A percentile compares a stretch with the other conserved stretches of the same genome.
phyloP scores from a whole-genome alignment of 345 rosid species.

The Populus pruinosa region DNA sequence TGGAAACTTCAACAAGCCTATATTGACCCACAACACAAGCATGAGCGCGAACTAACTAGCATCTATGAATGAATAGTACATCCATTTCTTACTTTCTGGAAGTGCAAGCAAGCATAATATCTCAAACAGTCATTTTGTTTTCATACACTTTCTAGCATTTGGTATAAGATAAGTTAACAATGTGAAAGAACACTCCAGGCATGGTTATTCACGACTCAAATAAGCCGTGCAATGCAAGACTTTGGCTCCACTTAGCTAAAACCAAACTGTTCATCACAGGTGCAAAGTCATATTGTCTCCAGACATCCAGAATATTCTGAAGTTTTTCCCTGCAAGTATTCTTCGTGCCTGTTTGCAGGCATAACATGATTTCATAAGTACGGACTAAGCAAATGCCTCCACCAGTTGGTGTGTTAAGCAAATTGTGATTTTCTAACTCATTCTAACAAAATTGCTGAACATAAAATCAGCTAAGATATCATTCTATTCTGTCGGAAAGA shows the following conservation, averaged over 20 bases:
- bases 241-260: background rate
- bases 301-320: background rate
- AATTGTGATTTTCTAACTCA: too few relatives aligned
- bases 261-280: background rate
- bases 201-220: background rate
- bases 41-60: too few relatives aligned
- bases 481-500: background rate
- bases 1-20: background rate
- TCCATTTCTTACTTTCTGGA: background rate
- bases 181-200: background rate
- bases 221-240: background rate
- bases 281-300: background rate
- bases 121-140: background rate
- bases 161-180: background rate
- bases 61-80: too few relatives aligned
- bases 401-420: background rate
- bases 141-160: background rate
- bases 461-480: too few relatives aligned
- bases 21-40: background rate
- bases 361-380: background rate
- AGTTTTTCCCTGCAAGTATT: background rate
- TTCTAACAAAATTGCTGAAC: too few relatives aligned
- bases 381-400: background rate
- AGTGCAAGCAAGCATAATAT: constrained; percentile 2
- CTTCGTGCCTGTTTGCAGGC: background rate